These are phyloP conservation scores for Plasmodium gonderi DNA, from an alignment of 169 alveolate species.

Conservation along the genomic window DNA sequence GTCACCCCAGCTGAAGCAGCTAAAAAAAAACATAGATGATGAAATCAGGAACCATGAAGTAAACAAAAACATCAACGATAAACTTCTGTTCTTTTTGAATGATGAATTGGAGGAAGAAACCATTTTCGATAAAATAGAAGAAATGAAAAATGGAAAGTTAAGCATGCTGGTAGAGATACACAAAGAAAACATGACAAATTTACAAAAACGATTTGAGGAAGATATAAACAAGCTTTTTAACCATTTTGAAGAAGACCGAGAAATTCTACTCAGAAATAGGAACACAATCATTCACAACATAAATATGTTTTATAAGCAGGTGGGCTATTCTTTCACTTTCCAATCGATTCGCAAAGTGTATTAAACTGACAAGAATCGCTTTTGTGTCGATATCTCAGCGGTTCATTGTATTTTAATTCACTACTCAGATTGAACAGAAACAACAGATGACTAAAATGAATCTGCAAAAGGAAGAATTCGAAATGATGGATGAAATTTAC, in stretches of 20 bases:
- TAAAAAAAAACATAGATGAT: constrained; percentile 38
- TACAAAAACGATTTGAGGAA: constrained; percentile 38
- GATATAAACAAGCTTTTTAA: constrained; percentile 26
- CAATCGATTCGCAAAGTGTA: background rate
- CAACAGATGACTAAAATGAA: background rate
- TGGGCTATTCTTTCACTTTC: background rate
- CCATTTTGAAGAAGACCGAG: constrained; percentile 42
- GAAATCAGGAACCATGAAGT: constrained; percentile 48
- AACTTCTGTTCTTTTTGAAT: constrained; percentile 27
- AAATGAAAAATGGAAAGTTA: constrained; percentile 24
- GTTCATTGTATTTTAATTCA: background rate
- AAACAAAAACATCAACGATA: constrained; percentile 57
- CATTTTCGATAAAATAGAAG: constrained; percentile 48
- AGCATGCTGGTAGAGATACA: constrained; percentile 36
- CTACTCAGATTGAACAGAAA: constrained; percentile 12
- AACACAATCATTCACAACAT: constrained; percentile 43
- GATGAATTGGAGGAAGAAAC: constrained; percentile 31
- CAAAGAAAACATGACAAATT: constrained; percentile 29
- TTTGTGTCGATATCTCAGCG: too few relatives aligned
- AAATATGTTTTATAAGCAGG: constrained; percentile 34
- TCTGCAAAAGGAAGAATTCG: constrained; percentile 23
- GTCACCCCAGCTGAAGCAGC: constrained; percentile 35
- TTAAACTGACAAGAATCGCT: too few relatives aligned
- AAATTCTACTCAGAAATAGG: constrained; percentile 10
- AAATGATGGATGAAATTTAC: constrained; percentile 34